Evolutionary conservation across 345 rosid genomes (phyloP).

Genomic region (Nephelium lappaceum): DNA sequence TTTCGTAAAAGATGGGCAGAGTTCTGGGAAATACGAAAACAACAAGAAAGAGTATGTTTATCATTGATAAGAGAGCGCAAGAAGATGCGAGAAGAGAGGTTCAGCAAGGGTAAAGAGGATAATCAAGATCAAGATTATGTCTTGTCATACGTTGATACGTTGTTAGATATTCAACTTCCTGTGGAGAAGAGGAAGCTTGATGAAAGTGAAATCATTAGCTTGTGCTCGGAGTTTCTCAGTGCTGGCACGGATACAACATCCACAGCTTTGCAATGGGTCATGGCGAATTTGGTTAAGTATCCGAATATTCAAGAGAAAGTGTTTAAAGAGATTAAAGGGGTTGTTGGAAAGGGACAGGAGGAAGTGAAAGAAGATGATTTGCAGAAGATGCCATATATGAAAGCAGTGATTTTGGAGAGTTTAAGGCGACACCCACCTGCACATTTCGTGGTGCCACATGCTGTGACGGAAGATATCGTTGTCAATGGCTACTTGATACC

Average conservation of each 20-base stretch:
- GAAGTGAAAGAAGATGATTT: constrained; percentile 8
- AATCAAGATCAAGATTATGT: neutral
- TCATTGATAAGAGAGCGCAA: neutral
- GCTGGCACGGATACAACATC: constrained; percentile 13
- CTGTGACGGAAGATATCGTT: neutral
- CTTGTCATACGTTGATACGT: constrained; percentile 11
- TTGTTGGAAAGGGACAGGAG: neutral
- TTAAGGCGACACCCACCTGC: constrained; percentile 16
- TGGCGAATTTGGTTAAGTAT: constrained; percentile 15
- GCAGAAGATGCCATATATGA: constrained; percentile 16
- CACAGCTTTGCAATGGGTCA: constrained; percentile 12
- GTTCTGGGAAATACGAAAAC: neutral
- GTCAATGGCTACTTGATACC: neutral
- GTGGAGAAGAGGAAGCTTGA: constrained; percentile 18
- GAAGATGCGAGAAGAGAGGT: neutral
- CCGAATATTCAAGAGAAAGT: neutral
- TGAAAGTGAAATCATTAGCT: constrained; percentile 5
- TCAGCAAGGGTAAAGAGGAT: neutral
- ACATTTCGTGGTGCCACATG: neutral
- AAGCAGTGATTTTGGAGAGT: constrained; percentile 9
- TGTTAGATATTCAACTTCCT: constrained; percentile 19
- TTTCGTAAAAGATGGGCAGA: neutral
- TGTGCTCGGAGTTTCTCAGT: neutral
- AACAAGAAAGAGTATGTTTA: neutral
- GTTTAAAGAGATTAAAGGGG: constrained; percentile 7